Evolutionary conservation across 306 rosid species (phyloP), one percentile per base, ranked within the genome.

Genomic region (Fagus sylvatica): DNA sequence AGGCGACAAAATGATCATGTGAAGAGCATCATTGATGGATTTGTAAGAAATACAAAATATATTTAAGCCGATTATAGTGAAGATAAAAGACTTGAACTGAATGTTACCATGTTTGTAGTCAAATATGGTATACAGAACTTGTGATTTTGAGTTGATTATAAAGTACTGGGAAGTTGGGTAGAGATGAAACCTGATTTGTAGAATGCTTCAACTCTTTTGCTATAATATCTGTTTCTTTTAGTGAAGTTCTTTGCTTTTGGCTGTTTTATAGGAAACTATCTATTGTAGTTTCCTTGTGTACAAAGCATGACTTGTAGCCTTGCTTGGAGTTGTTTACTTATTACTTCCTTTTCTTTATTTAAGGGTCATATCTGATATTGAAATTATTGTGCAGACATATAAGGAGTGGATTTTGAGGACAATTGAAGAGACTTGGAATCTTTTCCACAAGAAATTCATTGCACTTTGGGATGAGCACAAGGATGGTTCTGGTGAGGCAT

Each of bases 321-420:
- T 22, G 62, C 36, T 57, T 57, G 64, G 32, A 57, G 36, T 3
- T 57, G 11, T 56, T 28, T 53, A 4, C 54, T 76, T 41, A 10
- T 19, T 66, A 40, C 7, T 51, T 74, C 19, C 32, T 4, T 30
- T 32, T 41, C 59, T 43, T 17, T 2, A n/a, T 67, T 19, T 43
- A 11, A 64, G 53, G 71, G 61, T 40, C 69, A 56, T 56, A 39
- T 74, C 66, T 80, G 30, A 77, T 69, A 76, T 53, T 62, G 5
- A 2, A 34, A 56, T 36, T 69, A 51, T 83, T 43, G 30, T 82
- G 82, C 83, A 89, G 97, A 80, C 87, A 71, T 92, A 88, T 78
- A 91, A 91, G 85, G 95, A 85, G 82, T 95, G 97, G 96, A 88
- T 95, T 83, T 89, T 95, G 69, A 95, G 82, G 89, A 86, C 89